Base-by-base conservation (phyloP, 306 rosid genomes). In the Vicia faba region DNA sequence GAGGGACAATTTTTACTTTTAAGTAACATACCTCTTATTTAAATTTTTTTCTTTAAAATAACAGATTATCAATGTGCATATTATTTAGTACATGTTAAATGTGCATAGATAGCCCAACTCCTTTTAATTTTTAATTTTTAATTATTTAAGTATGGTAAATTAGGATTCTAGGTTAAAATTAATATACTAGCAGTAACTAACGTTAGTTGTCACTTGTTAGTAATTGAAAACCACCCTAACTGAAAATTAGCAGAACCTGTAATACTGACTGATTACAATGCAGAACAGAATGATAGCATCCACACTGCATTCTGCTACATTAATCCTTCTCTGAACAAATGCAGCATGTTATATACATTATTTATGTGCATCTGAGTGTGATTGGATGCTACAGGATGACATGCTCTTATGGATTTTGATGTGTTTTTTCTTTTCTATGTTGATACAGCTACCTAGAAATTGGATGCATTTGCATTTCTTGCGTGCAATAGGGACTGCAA, bases 381-480 rank as follows among this genome's bases (percentile, higher is more conserved):
- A 56, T 49, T 70, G 50, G 38, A 74, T 46, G 20, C 55, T 46
- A 49, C 64, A 11, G 25, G 26, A 56, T 64, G 35, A 20, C 38
- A 63, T 5, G 20, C 72, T 73, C 29, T 14, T 44, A 45, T 56
- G 49, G 14, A 19, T 72, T 72, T 61, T 62, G 65, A 50, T 78
- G 33, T 8, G 16, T 29, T 57, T 55, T 77, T 50, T 49, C 56
- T 61, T 45, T 50, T 68, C n/a, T 77, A 63, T 68, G 53, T 66
- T 57, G 15, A 71, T 80, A 73, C 79, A 92, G 98, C 98, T 92
- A 83, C 98, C 98, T 44, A 83, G 96, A 76, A 92, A 89, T 84
- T 92, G 98, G 98, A 84, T 92, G 96, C 98, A 92, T 77, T 80
- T 92, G 78, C 98, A 92, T 84, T 92, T 92, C 87, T 80, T 92